A percentile compares a stretch with the other conserved stretches of the same genome.
These are phyloP conservation scores for Colletotrichum godetiae DNA, from an alignment of 2,329 filamentous ascomycete species.

Conservation along the genomic window DNA sequence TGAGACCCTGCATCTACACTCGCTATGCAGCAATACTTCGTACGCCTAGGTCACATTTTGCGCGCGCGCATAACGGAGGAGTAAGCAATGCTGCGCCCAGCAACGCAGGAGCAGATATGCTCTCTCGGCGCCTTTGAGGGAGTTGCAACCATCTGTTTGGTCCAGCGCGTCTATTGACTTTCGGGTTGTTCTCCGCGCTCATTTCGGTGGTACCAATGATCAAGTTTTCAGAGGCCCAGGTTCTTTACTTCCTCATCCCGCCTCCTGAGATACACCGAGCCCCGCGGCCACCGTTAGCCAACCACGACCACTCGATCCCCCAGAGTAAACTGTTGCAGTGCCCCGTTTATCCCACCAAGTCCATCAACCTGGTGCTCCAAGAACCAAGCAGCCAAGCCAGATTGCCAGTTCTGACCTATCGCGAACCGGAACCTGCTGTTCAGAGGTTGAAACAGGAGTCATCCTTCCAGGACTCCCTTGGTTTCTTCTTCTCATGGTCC, in stretches of 20 bases:
- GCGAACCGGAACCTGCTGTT: background rate
- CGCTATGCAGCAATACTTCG: background rate
- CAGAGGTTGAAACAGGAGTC: conserved; percentile 29
- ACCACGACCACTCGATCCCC: conserved; percentile 9
- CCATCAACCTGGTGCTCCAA: background rate
- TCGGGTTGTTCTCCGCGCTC: background rate
- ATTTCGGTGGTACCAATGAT: background rate
- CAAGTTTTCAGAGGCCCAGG: background rate
- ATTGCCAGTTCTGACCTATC: background rate
- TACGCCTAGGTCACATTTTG: background rate
- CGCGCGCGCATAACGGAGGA: conserved; percentile 8
- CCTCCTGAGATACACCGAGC: conserved; percentile 13
- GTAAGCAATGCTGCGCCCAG: conserved; percentile 12
- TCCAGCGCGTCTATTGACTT: background rate
- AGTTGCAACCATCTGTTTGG: background rate
- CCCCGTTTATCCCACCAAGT: background rate
- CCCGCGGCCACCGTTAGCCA: conserved; percentile 21
- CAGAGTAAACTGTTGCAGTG: background rate
- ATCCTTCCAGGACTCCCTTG: background rate
- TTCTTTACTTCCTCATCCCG: background rate
- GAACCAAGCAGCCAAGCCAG: background rate
- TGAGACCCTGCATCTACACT: conserved; percentile 13
- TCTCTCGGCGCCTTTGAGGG: background rate
- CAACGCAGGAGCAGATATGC: background rate
- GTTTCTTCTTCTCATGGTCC: background rate